A percentile compares a stretch with the other conserved stretches of the same genome.
These are phyloP conservation scores for Epichloe gansuensis DNA, from an alignment of 2,329 filamentous ascomycete genomes.

Conservation along the genomic window DNA sequence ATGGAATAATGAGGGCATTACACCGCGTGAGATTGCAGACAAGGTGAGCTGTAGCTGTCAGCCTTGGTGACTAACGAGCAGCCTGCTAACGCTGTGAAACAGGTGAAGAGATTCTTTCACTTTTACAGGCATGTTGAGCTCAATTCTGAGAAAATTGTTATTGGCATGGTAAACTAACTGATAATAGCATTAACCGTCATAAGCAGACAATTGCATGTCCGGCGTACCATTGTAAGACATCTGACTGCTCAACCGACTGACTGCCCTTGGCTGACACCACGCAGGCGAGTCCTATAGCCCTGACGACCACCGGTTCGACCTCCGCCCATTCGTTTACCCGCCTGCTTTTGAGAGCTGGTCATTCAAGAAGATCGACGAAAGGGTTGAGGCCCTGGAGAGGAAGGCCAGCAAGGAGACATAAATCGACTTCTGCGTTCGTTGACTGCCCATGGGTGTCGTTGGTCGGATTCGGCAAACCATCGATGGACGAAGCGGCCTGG, in stretches of 20 bases:
- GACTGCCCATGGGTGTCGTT: no score
- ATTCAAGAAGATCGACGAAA: conserved; percentile 29
- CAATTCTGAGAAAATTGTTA: neutral
- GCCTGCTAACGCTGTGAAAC: neutral
- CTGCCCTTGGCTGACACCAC: neutral
- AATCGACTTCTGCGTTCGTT: neutral
- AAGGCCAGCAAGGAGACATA: neutral
- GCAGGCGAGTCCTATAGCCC: neutral
- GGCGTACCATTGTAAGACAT: neutral
- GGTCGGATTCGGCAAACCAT: no score
- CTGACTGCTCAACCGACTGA: neutral
- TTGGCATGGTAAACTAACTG: no score
- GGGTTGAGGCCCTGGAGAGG: conserved; percentile 22
- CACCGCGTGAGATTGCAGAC: conserved; percentile 17
- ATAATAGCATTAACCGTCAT: conserved; percentile 6
- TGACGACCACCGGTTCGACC: conserved; percentile 7
- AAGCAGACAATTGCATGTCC: conserved; percentile 1
- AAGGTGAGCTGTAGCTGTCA: conserved; percentile 11
- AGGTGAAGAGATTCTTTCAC: conserved; percentile 1
- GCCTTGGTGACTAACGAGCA: neutral
- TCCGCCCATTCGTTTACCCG: conserved; percentile 18
- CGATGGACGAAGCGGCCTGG: no score
- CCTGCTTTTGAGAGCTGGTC: conserved; percentile 21
- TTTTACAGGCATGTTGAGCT: neutral
- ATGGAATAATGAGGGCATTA: conserved; percentile 16